Conservation (phyloP, 129 eudicot genomes). For the Gnaphalium uliginosum region DNA sequence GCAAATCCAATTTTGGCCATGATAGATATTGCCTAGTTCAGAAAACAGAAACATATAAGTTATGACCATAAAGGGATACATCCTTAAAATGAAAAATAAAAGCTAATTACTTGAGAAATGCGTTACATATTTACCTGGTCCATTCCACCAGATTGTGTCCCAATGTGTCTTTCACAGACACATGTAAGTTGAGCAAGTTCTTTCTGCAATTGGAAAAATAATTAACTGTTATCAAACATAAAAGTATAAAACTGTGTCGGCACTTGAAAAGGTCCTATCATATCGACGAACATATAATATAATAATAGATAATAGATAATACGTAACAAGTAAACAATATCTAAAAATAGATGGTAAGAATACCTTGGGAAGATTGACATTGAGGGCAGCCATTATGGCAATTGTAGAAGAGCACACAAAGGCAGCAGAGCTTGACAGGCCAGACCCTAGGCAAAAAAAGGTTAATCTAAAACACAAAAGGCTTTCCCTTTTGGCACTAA, state of each 20-base stretch:
- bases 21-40: conserved; percentile 76
- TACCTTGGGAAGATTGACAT: conserved; percentile 79
- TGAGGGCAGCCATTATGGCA: conserved; percentile 89
- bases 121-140: conserved; percentile 63
- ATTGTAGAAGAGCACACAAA: conserved; percentile 96
- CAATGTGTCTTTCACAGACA: conserved; percentile 95
- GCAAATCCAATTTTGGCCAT: conserved; percentile 93
- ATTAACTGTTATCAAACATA: background rate
- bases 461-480: conserved; percentile 7
- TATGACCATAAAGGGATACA: background rate
- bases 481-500: background rate
- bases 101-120: background rate
- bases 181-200: conserved; percentile 93
- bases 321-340: background rate
- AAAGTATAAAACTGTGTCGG: background rate
- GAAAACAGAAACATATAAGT: conserved; percentile 1
- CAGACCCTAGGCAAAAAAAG: conserved; percentile 65
- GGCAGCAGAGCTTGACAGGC: conserved; percentile 97
- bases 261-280: conserved; percentile 2
- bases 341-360: conserved; percentile 8
- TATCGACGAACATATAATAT: background rate
- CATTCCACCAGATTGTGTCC: conserved; percentile 99
- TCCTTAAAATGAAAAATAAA: background rate
- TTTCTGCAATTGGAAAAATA: conserved; percentile 46
- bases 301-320: background rate